Evolutionary conservation across 202 grass and related monocot species (phyloP), one percentile per base, ranked within the genome.

Genomic region (Bolboschoenoplectus hybrid): DNA sequence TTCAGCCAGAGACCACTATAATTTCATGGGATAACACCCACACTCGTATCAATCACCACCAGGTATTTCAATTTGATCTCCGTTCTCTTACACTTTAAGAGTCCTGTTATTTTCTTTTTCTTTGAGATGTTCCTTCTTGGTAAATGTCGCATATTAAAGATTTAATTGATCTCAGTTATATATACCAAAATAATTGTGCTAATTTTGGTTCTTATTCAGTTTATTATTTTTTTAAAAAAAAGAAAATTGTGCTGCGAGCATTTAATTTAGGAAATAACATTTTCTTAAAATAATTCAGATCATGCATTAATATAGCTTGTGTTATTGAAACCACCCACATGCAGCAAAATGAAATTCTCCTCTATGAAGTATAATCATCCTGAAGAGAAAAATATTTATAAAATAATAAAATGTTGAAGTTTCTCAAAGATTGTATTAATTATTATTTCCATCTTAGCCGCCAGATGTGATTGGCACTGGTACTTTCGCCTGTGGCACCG

Each of bases 21-120:
- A 81, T 96, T 81, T 84, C 89, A 1, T 98, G 96, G 93, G 93
- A 98, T 89, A 98, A 94, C 85, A 98, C 90, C 38, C 87, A 93
- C 72, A 86, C 86, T 60, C 85, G 89, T 62, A 90, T 98, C 87
- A 94, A 92, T 71, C 96, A 98, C 86, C 85, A 87, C 3, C 91
- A 98, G 91, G 96, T 98, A 68, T 0, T 39, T 74, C 5, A 4
- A 11, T 49, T 10, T 74, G 14, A 26, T 20, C 9, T n/a, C n/a
- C 3, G 9, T 74, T 16, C 1, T 52, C 44, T 78, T 60, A 20
- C 38, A 64, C 39, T 64, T 81, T 9, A 80, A 73, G 69, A 26
- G 17, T 44, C 9, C 10, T 64, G 4, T 26, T 63, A 39, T 62
- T 81, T 39, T 45, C 19, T 45, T 73, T 47, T 9, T 8, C 16